phyloP scores from a whole-genome alignment of 2,329 filamentous ascomycete species.

The Phyllosticta citriasiana region DNA sequence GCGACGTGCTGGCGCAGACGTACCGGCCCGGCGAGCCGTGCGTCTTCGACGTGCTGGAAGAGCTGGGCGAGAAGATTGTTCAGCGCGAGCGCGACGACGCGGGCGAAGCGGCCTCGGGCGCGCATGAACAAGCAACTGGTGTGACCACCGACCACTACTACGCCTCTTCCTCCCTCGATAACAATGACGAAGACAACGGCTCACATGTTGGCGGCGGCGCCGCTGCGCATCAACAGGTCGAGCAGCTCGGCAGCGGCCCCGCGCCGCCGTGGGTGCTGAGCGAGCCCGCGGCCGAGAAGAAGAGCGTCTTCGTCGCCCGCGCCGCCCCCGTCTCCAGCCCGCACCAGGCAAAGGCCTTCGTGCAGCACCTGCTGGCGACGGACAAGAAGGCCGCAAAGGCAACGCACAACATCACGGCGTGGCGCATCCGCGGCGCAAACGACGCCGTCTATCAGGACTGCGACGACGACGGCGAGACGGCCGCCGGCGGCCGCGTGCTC shows the following conservation, averaged over 20 bases:
- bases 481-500: conserved; percentile 73
- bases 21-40: conserved; percentile 71
- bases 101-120: conserved; percentile 19
- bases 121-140: conserved; percentile 13
- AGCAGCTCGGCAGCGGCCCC: conserved; percentile 27
- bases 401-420: conserved; percentile 92
- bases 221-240: conserved; percentile 12
- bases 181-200: background rate
- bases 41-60: conserved; percentile 82
- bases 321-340: conserved; percentile 60
- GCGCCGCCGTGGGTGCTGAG: conserved; percentile 63
- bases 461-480: conserved; percentile 92
- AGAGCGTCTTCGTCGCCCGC: conserved; percentile 78
- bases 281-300: conserved; percentile 65
- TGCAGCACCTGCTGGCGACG: conserved; percentile 66
- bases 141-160: conserved; percentile 13
- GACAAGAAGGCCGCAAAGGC: conserved; percentile 80
- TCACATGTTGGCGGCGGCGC: conserved; percentile 15
- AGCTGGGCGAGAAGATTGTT: conserved; percentile 35
- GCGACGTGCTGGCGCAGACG: conserved; percentile 54
- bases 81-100: conserved; percentile 38
- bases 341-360: conserved; percentile 57
- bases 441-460: conserved; percentile 69
- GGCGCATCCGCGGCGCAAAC: conserved; percentile 61
- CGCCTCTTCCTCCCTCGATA: background rate